Evolutionary conservation across 106 monocot species (phyloP), one percentile per base, ranked within the genome.

Genomic region (Apostasia ramifera): DNA sequence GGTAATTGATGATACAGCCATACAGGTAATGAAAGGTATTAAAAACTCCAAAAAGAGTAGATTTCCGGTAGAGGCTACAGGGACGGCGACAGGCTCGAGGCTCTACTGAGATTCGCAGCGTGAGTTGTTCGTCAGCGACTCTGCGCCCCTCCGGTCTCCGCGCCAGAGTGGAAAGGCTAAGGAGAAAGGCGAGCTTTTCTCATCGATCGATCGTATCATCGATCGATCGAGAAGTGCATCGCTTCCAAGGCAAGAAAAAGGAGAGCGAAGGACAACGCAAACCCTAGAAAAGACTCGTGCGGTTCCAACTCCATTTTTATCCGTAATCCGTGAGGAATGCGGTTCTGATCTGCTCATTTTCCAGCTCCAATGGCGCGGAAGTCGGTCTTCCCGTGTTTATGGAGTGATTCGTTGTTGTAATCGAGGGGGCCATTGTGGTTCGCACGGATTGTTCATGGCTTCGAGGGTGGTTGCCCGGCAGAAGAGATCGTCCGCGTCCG

Each of bases 211-310:
- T 26, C 26, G 26, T n/a, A n/a, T n/a, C n/a, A 26, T 65, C 70
- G 57, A 43, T 26, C 44, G 8, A 52, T 68, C 56, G 59, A 66
- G 57, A 48, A 48, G 54, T n/a, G 61, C 73, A 72, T 78, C 70
- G 82, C 82, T 78, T 82, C 66, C 40, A 82, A 78, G 78, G 70
- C 73, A 78, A 78, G 82, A 1, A 63, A 81, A 63, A 81, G 61
- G 59, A 48, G 26, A 53, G 56, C 3, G 44, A 39, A 51, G 59
- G 44, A 5, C 38, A 55, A 53, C 56, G 51, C 75, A 70, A 80
- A 70, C 70, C 74, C 80, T 75, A 75, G 74, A 70, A 69, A 73
- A n/a, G 44, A 44, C 64, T 55, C 11, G n/a, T 13, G 14, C 62
- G 46, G 44, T 59, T 53, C 51, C 61, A 55, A 14, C 53, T 61